Evolutionary conservation across 108 stramenopile genomes (phyloP), one percentile per base, ranked within the genome.

Genomic region (Cyclostephanos tholiformis): DNA sequence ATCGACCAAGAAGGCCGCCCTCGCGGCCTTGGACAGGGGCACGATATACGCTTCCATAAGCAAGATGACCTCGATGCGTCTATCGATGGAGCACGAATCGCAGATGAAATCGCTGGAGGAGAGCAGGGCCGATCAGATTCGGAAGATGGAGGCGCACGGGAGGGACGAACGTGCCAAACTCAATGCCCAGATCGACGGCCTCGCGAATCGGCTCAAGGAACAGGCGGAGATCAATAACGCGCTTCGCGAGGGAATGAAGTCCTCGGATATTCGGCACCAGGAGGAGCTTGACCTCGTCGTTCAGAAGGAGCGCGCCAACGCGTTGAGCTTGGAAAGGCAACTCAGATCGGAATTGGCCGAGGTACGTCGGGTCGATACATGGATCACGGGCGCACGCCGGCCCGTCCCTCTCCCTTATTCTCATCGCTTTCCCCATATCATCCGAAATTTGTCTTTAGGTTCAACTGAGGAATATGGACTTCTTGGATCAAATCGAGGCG

Each of bases 391-490:
- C n/a, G n/a, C n/a, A n/a, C n/a, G n/a, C n/a, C n/a, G n/a, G n/a
- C n/a, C n/a, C n/a, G n/a, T n/a, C n/a, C n/a, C n/a, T n/a, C n/a
- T n/a, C n/a, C n/a, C n/a, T n/a, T n/a, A n/a, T 36, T 36, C 4
- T 36, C 6, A 6, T 36, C 6, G 36, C 36, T 4, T 36, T 36
- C 36, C 36, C 36, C n/a, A n/a, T 36, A 36, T 36, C 36, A 4
- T 36, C 36, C 6, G 36, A 6, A 36, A 36, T 6, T 36, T 36
- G n/a, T n/a, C n/a, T n/a, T n/a, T 36, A 36, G 36, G 36, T 36
- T 6, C 74, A 76, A 29, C 53, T 76, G 67, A 76, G 69, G 57
- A 76, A 76, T 43, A 76, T 76, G 75, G 75, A 76, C 39, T 49
- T 76, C 10, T 50, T 76, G 39, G 75, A 76, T 4, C 44, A 76